Evolutionary conservation across 2,329 filamentous ascomycete species (phyloP).

Genomic region (Fusarium sp.): DNA sequence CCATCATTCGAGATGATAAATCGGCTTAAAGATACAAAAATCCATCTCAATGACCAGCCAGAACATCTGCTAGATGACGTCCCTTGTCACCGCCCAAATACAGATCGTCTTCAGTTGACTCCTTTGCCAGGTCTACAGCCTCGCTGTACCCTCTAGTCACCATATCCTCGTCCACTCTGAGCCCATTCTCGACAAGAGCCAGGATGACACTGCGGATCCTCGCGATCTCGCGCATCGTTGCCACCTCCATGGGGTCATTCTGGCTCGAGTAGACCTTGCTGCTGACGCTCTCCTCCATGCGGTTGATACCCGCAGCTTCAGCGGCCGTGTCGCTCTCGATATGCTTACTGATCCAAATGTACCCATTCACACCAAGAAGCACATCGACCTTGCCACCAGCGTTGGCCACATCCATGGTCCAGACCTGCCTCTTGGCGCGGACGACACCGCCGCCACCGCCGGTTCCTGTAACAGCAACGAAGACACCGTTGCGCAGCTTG

Average conservation of each 20-base stretch:
- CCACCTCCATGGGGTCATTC: conserved; percentile 82
- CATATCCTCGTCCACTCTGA: conserved; percentile 89
- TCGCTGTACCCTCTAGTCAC: conserved; percentile 84
- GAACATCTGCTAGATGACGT: conserved; percentile 57
- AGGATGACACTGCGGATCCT: conserved; percentile 82
- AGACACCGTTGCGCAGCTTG: conserved; percentile 92
- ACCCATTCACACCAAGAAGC: conserved; percentile 93
- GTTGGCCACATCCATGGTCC: conserved; percentile 72
- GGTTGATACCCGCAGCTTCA: conserved; percentile 72
- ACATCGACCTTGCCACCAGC: conserved; percentile 78
- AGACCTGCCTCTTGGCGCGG: conserved; percentile 83
- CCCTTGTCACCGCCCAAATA: conserved; percentile 69
- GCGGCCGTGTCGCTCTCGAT: conserved; percentile 65
- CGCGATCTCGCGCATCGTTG: conserved; percentile 87
- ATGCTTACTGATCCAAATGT: conserved; percentile 94
- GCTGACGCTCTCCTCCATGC: conserved; percentile 86
- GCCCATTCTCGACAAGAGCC: conserved; percentile 81
- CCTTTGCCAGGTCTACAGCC: conserved; percentile 76
- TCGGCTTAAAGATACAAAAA: not conserved
- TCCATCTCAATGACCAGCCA: conserved; percentile 41
- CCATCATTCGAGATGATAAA: not conserved
- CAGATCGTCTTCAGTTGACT: conserved; percentile 66
- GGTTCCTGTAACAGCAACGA: conserved; percentile 81
- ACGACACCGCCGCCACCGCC: conserved; percentile 90
- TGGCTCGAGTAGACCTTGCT: conserved; percentile 92